A percentile compares a stretch with the other conserved stretches of the same genome.
Evolutionary conservation across 2,329 filamentous ascomycete species (phyloP).

Genomic region (Exutisphaerella laricina): DNA sequence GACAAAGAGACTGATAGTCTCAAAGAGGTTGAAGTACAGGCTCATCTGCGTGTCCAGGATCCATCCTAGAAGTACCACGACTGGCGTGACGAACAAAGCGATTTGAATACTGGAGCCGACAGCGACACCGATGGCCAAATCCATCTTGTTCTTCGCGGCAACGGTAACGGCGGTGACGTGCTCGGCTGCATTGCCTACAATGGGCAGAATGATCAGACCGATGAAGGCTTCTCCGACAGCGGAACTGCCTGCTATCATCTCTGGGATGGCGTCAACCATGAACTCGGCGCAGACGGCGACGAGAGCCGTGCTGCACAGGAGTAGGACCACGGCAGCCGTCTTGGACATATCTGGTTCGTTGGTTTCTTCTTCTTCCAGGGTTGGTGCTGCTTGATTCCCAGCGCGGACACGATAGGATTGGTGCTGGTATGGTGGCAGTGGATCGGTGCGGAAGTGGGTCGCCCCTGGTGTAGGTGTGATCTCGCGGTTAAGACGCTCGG

Average conservation of each 20-base stretch:
- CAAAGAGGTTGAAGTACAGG: conserved; percentile 57
- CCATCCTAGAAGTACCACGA: conserved; percentile 75
- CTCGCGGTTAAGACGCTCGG: conserved; percentile 55
- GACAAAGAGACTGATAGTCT: conserved; percentile 70
- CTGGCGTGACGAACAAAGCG: conserved; percentile 69
- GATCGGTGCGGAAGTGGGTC: conserved; percentile 17
- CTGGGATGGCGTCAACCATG: conserved; percentile 67
- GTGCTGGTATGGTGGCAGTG: conserved; percentile 28
- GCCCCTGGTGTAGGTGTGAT: conserved; percentile 16
- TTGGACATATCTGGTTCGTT: conserved; percentile 47
- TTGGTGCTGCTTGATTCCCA: conserved; percentile 10
- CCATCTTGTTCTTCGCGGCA: conserved; percentile 80
- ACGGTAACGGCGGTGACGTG: conserved; percentile 77
- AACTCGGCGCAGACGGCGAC: conserved; percentile 64
- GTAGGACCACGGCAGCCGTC: conserved; percentile 51
- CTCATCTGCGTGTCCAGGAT: conserved; percentile 67
- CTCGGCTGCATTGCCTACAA: conserved; percentile 78
- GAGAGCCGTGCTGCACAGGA: conserved; percentile 50
- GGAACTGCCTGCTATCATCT: conserved; percentile 53
- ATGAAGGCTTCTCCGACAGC: conserved; percentile 67
- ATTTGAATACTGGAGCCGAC: conserved; percentile 79
- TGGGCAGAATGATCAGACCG: conserved; percentile 72
- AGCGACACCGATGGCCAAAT: conserved; percentile 72
- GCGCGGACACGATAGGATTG: conserved; percentile 14
- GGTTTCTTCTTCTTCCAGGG: conserved; percentile 18